phyloP scores from a whole-genome alignment of 768 basidiomycete species.

The Chalciporus pseudorubinellus region DNA sequence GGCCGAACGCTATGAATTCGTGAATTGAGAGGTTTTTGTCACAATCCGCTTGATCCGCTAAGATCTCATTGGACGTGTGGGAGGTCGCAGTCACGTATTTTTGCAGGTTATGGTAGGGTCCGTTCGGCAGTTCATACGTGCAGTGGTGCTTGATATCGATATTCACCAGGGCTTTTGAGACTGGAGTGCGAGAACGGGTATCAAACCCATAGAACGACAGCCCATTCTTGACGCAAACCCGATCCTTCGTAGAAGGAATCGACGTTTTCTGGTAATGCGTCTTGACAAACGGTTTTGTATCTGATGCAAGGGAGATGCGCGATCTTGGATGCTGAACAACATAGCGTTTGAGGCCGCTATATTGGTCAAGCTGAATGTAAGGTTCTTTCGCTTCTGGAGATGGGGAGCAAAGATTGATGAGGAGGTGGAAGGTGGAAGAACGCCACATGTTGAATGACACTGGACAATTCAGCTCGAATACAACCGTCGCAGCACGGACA shows the following conservation, averaged over 20 bases:
- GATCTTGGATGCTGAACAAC: not conserved
- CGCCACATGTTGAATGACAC: constrained; percentile 38
- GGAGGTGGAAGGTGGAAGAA: constrained; percentile 32
- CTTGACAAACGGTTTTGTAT: not conserved
- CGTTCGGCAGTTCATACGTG: not conserved
- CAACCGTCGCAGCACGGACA: constrained; percentile 11
- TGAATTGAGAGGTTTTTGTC: not conserved
- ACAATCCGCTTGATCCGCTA: constrained; percentile 36
- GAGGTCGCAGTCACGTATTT: constrained; percentile 32
- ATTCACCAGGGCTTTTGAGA: constrained; percentile 21
- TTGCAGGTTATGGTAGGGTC: constrained; percentile 31
- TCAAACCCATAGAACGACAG: not conserved
- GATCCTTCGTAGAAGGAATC: not conserved
- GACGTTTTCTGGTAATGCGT: not conserved
- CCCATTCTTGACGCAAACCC: not conserved
- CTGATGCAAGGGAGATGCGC: not conserved
- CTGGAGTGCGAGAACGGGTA: not conserved
- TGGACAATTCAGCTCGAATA: constrained; percentile 42
- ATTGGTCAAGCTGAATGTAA: constrained; percentile 3
- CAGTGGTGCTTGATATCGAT: constrained; percentile 20
- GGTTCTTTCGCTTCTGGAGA: constrained; percentile 10
- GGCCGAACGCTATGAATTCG: constrained; percentile 18
- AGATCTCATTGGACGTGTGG: constrained; percentile 39
- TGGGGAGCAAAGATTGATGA: constrained; percentile 28
- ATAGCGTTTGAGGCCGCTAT: not conserved